A percentile compares a stretch with the other conserved stretches of the same genome.
These are phyloP conservation scores for Dipteronia sinensis DNA, from an alignment of 345 rosid species.

Conservation along the genomic window DNA sequence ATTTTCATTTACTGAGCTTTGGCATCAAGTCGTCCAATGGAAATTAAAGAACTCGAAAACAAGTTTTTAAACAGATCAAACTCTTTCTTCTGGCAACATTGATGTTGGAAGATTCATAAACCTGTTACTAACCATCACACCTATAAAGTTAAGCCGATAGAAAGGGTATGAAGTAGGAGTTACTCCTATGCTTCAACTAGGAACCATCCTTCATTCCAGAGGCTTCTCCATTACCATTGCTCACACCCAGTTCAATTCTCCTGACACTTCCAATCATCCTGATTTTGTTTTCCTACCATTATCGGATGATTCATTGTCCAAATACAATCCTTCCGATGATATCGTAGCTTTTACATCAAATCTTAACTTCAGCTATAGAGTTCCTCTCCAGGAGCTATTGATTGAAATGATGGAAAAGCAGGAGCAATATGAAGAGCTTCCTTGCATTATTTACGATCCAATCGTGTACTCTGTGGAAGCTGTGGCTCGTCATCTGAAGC, in stretches of 20 bases:
- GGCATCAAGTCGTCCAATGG: too few relatives aligned
- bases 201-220: conserved; percentile 46
- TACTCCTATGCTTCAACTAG: conserved; percentile 80
- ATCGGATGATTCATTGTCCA: background rate
- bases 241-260: conserved; percentile 47
- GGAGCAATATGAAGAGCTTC: conserved; percentile 16
- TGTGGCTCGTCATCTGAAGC: conserved; percentile 37
- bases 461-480: conserved; percentile 40
- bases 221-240: conserved; percentile 63
- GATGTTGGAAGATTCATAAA: too few relatives aligned
- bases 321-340: too few relatives aligned
- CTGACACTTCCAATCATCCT: conserved; percentile 39
- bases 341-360: too few relatives aligned
- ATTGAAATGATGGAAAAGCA: conserved; percentile 2
- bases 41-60: too few relatives aligned
- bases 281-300: conserved; percentile 30
- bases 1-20: too few relatives aligned
- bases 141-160: too few relatives aligned
- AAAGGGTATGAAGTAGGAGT: too few relatives aligned
- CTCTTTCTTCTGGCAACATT: too few relatives aligned
- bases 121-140: too few relatives aligned
- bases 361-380: conserved; percentile 20
- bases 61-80: too few relatives aligned
- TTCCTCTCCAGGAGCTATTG: conserved; percentile 33
- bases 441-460: conserved; percentile 52